Conservation (phyloP, 192 early-diverging fungal genomes). For the Linnemannia zychae region DNA sequence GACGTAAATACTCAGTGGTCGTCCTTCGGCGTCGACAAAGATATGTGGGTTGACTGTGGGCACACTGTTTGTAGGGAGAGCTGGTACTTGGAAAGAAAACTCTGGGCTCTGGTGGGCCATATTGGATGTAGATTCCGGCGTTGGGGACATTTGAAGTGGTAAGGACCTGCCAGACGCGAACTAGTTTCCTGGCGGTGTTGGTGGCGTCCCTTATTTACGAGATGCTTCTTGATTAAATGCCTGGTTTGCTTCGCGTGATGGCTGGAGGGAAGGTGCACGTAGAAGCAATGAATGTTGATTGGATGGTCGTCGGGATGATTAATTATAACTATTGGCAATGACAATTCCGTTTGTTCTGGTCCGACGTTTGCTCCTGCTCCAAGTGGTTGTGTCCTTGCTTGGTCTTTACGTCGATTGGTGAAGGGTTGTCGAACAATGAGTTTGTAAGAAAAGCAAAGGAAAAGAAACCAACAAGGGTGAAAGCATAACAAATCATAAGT, state of each 20-base stretch:
- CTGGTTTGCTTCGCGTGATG: neutral
- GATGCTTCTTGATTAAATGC: neutral
- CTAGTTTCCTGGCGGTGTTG: neutral
- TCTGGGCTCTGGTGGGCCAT: neutral
- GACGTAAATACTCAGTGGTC: constrained; percentile 27
- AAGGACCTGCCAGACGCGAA: neutral
- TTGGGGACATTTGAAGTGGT: neutral
- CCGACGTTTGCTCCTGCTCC: neutral
- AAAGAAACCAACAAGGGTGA: neutral
- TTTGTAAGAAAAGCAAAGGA: neutral
- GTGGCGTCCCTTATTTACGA: neutral
- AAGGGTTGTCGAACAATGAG: neutral
- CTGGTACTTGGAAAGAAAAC: neutral
- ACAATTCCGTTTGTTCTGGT: neutral
- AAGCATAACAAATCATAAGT: neutral
- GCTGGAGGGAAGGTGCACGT: too few relatives aligned
- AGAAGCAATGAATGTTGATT: neutral
- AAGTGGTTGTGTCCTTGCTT: neutral
- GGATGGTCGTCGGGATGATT: neutral
- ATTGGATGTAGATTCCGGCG: neutral
- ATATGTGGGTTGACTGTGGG: neutral
- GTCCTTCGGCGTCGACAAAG: constrained; percentile 14
- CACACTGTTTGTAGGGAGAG: neutral
- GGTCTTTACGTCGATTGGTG: neutral
- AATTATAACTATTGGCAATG: neutral